Conservation (phyloP, 163 green algal genomes). For the Chlorella variabilis region DNA sequence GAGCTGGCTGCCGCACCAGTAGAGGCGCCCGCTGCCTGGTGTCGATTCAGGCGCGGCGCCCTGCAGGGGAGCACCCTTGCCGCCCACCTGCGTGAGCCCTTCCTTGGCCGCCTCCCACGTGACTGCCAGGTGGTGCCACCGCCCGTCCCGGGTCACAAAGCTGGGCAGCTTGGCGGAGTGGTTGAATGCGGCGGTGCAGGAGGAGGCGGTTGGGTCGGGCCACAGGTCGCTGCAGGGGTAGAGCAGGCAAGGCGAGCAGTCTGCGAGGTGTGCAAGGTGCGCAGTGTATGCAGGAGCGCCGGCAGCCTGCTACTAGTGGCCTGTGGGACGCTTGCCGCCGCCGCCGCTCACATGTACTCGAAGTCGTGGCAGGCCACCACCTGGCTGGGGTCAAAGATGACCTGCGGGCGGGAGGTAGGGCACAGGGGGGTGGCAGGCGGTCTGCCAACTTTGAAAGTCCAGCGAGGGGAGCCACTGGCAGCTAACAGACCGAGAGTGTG, state of each 20-base stretch:
- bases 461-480: too few relatives aligned
- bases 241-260: not conserved
- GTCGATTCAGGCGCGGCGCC: too few relatives aligned
- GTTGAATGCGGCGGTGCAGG: constrained; percentile 70
- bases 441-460: too few relatives aligned
- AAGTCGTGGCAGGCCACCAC: constrained; percentile 87
- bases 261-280: not conserved
- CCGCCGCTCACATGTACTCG: constrained; percentile 59
- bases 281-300: too few relatives aligned
- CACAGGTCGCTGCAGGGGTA: constrained; percentile 64
- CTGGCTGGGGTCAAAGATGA: constrained; percentile 79
- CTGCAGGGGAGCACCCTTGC: not conserved
- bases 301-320: too few relatives aligned
- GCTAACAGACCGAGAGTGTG: too few relatives aligned
- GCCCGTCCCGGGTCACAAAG: constrained; percentile 67
- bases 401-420: too few relatives aligned
- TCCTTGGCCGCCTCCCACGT: constrained; percentile 74
- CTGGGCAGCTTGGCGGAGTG: constrained; percentile 41
- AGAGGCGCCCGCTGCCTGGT: too few relatives aligned
- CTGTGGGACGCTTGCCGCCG: too few relatives aligned
- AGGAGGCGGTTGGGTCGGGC: constrained; percentile 64
- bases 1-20: not conserved
- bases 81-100: constrained; percentile 64
- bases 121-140: constrained; percentile 88
- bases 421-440: too few relatives aligned